Conservation (phyloP, 306 rosid species). For the Cucurbita ficifolia region DNA sequence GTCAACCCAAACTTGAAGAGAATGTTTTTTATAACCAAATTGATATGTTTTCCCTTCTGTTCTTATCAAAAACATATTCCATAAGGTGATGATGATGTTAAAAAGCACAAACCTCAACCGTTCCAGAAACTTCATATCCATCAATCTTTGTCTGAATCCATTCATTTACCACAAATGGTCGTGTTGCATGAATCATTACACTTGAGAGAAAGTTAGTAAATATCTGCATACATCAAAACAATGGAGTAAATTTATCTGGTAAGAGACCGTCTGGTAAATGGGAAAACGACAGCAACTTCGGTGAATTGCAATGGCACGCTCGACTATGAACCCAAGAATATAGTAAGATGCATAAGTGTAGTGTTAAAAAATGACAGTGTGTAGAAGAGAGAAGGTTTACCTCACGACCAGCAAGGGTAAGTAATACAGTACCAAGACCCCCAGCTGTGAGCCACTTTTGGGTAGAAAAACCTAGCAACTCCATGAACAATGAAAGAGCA, state of each 20-base stretch:
- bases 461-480: constrained; percentile 92
- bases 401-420: constrained; percentile 98
- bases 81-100: neutral
- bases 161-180: constrained; percentile 79
- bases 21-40: neutral
- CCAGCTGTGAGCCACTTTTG: constrained; percentile 99
- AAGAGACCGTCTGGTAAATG: neutral
- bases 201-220: constrained; percentile 95
- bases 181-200: constrained; percentile 88
- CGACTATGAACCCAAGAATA: constrained; percentile 4
- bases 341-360: neutral
- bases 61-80: neutral
- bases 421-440: constrained; percentile 92
- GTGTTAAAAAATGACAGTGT: neutral
- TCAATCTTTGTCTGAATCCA: constrained; percentile 97
- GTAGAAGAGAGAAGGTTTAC: constrained; percentile 29
- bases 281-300: neutral
- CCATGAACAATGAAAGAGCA: constrained; percentile 91
- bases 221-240: constrained; percentile 48
- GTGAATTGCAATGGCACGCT: neutral
- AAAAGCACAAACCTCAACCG: constrained; percentile 73
- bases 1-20: constrained; percentile 1
- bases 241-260: neutral
- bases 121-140: constrained; percentile 98
- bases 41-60: neutral